These are phyloP conservation scores for Escallonia rubra DNA, from an alignment of 129 eudicot genomes.

Conservation along the genomic window DNA sequence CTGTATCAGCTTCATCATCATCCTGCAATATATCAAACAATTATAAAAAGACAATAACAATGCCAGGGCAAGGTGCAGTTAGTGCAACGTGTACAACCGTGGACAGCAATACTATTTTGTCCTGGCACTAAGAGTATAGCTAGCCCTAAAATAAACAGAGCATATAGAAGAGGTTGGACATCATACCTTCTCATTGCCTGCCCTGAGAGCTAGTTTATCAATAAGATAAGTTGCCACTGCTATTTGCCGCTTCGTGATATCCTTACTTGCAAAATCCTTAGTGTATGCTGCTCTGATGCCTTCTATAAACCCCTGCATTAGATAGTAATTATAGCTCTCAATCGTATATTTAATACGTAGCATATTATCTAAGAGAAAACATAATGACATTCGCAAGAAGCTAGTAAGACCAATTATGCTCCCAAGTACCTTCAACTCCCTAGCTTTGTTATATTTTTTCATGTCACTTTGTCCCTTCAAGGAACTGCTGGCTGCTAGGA, in stretches of 20 bases:
- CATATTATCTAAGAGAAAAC: no score
- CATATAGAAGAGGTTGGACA: background rate
- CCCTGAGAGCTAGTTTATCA: slow-evolving; percentile 90
- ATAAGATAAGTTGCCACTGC: slow-evolving; percentile 95
- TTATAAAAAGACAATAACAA: background rate
- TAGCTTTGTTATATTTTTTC: slow-evolving; percentile 93
- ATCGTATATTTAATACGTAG: background rate
- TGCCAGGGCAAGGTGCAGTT: no score
- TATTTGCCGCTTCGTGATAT: slow-evolving; percentile 60
- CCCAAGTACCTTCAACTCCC: slow-evolving; percentile 60
- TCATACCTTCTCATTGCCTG: slow-evolving; percentile 88
- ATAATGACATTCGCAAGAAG: no score
- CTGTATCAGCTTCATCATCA: slow-evolving; percentile 99
- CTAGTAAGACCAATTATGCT: background rate
- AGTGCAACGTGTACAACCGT: no score
- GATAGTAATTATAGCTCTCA: background rate
- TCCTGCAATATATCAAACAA: slow-evolving; percentile 48
- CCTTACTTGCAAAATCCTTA: slow-evolving; percentile 66
- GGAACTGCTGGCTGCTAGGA: slow-evolving; percentile 90
- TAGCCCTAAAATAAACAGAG: no score
- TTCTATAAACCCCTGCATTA: slow-evolving; percentile 56
- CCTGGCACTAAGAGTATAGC: no score
- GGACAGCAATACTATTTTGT: background rate
- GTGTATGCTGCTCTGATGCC: slow-evolving; percentile 75
- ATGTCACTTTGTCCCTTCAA: slow-evolving; percentile 95